phyloP scores from a whole-genome alignment of 441 rosid genomes.

The Flueggea neowawraea region DNA sequence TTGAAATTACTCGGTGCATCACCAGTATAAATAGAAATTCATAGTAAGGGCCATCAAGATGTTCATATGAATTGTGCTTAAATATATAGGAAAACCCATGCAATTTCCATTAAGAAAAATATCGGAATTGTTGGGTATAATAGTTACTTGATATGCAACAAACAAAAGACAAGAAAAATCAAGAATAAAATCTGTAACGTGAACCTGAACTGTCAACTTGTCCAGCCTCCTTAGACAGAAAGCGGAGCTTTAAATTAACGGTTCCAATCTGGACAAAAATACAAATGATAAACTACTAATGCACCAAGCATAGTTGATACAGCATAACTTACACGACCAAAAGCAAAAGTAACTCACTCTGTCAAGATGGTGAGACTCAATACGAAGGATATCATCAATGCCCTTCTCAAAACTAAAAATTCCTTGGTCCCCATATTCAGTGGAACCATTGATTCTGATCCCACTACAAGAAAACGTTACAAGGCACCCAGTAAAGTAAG shows the following conservation, averaged over 20 bases:
- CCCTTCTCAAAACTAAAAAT: constrained; percentile 43
- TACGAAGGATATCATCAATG: constrained; percentile 68
- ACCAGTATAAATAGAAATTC: no score
- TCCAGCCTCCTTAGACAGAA: constrained; percentile 42
- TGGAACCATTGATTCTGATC: constrained; percentile 47
- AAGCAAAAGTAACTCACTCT: constrained; percentile 48
- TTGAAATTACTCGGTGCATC: no score
- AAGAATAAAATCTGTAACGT: constrained; percentile 20
- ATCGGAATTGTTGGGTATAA: not conserved
- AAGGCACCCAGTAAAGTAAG: constrained; percentile 37
- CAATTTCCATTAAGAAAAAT: no score
- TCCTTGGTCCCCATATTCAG: constrained; percentile 33
- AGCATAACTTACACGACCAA: constrained; percentile 8
- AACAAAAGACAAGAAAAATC: constrained; percentile 3
- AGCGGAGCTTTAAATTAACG: constrained; percentile 50
- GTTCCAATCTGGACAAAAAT: constrained; percentile 50
- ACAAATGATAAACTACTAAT: constrained; percentile 10
- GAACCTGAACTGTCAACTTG: constrained; percentile 51
- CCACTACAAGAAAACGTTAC: constrained; percentile 58
- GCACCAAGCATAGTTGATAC: constrained; percentile 14
- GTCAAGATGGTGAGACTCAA: constrained; percentile 57
- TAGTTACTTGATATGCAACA: not conserved
- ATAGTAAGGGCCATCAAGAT: no score
- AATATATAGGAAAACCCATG: no score
- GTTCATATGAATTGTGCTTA: no score